Evolutionary conservation across 2,329 filamentous ascomycete genomes (phyloP), one percentile per base, ranked within the genome.

Genomic region (Bisporella sp.): DNA sequence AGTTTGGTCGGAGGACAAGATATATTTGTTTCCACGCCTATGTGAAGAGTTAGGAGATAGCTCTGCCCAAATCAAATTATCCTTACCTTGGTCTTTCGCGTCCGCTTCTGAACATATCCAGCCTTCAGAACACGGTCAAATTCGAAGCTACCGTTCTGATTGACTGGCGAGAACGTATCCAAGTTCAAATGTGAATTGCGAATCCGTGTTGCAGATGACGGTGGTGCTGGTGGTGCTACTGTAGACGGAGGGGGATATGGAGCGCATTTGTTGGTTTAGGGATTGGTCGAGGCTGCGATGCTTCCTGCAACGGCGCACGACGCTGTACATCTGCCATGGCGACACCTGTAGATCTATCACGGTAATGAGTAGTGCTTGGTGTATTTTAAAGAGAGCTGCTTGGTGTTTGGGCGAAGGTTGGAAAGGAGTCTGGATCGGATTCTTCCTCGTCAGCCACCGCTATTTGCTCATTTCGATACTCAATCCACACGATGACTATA

Each of bases 51-150:
- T 43, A 52, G 50, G 51, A 50, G 43, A 31, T 21, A 13, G 8
- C 13, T 33, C 12, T 31, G 30, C 12, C 30, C 3, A 47, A 47
- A 21, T 46, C 35, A 42, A 13, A 43, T 6, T 4, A 45, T 44
- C 35, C 44, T 47, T 69, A 90, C 89, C 84, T 95, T 96, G 53
- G 92, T 97, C 74, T 92, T 96, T 62, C 91, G 86, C 13, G 90
- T 95, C 59, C 92, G 82, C 70, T 95, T 95, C 64, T 87, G 79
- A 39, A 96, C 83, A 59, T 85, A 86, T 52, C 92, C 91, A 51
- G 85, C 83, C 72, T 95, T 97, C 67, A 97, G 79, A 49, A 97
- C 88, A 46, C 90, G 85, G 68, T 99, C 93, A 64, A 95, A 95
- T 64, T 93, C 91, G 67, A 96, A 99, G 68, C 89, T 93, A 55